These are phyloP conservation scores for Pythium oligandrum DNA, from an alignment of 352 stramenopile species.

Conservation along the genomic window DNA sequence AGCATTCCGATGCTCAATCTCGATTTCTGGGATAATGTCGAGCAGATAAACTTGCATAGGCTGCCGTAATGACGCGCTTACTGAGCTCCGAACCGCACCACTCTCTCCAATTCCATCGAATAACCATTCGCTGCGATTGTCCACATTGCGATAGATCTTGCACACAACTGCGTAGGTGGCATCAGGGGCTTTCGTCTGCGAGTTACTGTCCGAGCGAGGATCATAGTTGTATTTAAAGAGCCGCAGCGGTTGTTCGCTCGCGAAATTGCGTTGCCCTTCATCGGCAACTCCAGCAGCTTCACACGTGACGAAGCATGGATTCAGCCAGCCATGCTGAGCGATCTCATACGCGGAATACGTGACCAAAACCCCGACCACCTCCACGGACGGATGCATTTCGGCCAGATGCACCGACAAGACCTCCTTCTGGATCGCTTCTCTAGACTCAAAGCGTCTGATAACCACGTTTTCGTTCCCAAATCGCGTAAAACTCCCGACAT, in stretches of 20 bases:
- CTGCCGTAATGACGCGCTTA: constrained; percentile 38
- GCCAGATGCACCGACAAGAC: constrained; percentile 29
- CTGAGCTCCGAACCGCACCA: constrained; percentile 33
- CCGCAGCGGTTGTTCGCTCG: constrained; percentile 6
- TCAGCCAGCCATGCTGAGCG: constrained; percentile 30
- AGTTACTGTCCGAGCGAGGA: background rate
- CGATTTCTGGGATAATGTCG: constrained; percentile 65
- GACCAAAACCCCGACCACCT: constrained; percentile 40
- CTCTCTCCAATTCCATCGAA: constrained; percentile 34
- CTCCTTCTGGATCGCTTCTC: constrained; percentile 40
- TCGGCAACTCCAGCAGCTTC: constrained; percentile 16
- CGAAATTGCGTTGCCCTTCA: too few species aligned
- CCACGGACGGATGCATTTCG: constrained; percentile 39
- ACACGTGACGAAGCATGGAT: constrained; percentile 39
- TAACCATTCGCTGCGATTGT: constrained; percentile 27
- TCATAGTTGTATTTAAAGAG: constrained; percentile 25
- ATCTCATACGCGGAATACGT: constrained; percentile 50
- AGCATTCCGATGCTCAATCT: constrained; percentile 55
- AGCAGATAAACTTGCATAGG: constrained; percentile 56
- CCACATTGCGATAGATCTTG: constrained; percentile 46
- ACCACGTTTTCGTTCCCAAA: constrained; percentile 32
- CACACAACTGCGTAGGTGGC: constrained; percentile 40
- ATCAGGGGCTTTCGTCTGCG: background rate
- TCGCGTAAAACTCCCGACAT: constrained; percentile 9
- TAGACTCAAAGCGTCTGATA: constrained; percentile 26